Percentiles rank a stretch among this genome's conserved stretches.
Conservation (phyloP, 805 yeast species). For the Pichia paraexigua region DNA sequence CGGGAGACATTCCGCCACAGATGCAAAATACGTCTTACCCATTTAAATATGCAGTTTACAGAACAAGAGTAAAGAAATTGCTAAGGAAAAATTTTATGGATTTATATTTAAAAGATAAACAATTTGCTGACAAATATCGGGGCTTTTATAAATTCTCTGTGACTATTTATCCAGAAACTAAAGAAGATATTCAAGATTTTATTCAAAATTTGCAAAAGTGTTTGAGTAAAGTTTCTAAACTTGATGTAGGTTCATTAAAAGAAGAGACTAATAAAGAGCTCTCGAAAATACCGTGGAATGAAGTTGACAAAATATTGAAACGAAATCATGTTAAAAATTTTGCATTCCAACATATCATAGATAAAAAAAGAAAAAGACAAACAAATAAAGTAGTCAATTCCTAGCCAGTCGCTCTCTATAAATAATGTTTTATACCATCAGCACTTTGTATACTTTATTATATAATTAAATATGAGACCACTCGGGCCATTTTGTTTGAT, state of each 20-base stretch:
- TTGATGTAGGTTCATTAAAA: constrained; percentile 4
- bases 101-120: constrained; percentile 8
- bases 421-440: background rate
- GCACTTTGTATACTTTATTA: background rate
- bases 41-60: constrained; percentile 20
- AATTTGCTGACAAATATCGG: constrained; percentile 10
- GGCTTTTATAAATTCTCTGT: constrained; percentile 22
- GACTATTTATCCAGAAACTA: constrained; percentile 10
- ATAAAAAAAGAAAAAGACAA: background rate
- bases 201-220: constrained; percentile 11
- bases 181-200: constrained; percentile 12
- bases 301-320: constrained; percentile 8
- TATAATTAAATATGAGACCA: constrained; percentile 35
- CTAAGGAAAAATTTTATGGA: constrained; percentile 16
- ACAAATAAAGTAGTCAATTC: background rate
- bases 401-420: background rate
- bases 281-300: constrained; percentile 15
- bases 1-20: background rate
- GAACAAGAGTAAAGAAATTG: constrained; percentile 18
- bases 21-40: constrained; percentile 14
- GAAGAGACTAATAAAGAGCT: constrained; percentile 9
- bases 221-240: constrained; percentile 11
- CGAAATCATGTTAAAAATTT: background rate
- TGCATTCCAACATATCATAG: background rate
- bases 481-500: constrained; percentile 36